phyloP scores from a whole-genome alignment of 2,329 filamentous ascomycete genomes.

The Dactylellina leptospora region DNA sequence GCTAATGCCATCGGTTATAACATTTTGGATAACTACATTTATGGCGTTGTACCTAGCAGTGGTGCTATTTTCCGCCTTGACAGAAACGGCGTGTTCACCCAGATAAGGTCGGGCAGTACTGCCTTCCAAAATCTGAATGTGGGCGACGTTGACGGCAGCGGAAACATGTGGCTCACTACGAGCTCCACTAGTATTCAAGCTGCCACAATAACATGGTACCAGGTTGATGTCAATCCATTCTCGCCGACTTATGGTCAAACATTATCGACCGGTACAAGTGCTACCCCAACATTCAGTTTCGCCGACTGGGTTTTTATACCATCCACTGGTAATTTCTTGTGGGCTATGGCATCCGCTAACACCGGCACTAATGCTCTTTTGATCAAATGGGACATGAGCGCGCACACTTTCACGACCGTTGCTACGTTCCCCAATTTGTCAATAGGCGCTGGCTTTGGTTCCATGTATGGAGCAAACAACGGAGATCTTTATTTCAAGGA shows the following conservation, averaged over 20 bases:
- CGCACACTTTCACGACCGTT: background rate
- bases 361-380: background rate
- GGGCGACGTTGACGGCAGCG: no score
- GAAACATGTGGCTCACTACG: no score
- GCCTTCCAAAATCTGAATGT: no score
- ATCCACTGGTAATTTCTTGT: background rate
- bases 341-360: background rate
- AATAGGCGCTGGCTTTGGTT: background rate
- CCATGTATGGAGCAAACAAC: background rate
- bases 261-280: background rate
- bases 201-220: no score
- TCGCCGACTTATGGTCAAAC: background rate
- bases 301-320: background rate
- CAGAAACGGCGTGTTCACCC: background rate
- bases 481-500: background rate
- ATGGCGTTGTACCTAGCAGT: background rate
- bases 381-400: background rate
- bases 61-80: background rate
- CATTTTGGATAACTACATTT: background rate
- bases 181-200: no score
- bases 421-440: background rate
- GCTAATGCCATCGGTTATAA: background rate
- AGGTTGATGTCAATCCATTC: background rate
- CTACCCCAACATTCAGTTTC: background rate
- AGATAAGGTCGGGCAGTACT: background rate